Conservation (phyloP, 2,329 filamentous ascomycete species). For the Colletotrichum nymphaeae region DNA sequence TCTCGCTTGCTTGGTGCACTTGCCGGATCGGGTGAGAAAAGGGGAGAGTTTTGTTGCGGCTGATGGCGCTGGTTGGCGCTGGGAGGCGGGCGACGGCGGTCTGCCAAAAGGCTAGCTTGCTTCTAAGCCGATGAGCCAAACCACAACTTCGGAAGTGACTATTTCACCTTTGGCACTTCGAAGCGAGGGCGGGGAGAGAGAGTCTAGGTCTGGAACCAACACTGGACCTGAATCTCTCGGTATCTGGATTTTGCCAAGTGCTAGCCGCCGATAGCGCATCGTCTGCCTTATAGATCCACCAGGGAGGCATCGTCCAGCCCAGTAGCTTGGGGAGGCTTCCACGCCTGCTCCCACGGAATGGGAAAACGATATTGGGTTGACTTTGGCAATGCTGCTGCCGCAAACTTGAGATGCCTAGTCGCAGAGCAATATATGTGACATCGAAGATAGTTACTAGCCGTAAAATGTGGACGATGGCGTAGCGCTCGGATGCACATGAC, state of each 20-base stretch:
- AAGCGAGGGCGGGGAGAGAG: neutral
- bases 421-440: too few species aligned
- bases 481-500: neutral
- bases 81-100: neutral
- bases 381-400: too few species aligned
- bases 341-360: neutral
- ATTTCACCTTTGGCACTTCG: neutral
- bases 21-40: neutral
- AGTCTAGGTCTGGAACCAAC: neutral
- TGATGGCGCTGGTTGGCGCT: neutral
- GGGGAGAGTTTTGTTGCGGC: neutral
- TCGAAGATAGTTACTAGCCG: neutral
- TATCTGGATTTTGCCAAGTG: constrained; percentile 5
- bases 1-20: neutral
- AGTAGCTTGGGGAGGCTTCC: neutral
- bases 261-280: neutral
- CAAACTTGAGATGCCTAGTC: neutral
- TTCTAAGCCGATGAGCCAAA: neutral
- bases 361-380: too few species aligned
- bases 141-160: neutral
- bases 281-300: neutral
- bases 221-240: neutral
- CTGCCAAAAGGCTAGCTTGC: neutral
- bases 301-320: neutral
- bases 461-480: neutral